phyloP scores from a whole-genome alignment of 208 protist genomes.

The Spongospora subterranea region DNA sequence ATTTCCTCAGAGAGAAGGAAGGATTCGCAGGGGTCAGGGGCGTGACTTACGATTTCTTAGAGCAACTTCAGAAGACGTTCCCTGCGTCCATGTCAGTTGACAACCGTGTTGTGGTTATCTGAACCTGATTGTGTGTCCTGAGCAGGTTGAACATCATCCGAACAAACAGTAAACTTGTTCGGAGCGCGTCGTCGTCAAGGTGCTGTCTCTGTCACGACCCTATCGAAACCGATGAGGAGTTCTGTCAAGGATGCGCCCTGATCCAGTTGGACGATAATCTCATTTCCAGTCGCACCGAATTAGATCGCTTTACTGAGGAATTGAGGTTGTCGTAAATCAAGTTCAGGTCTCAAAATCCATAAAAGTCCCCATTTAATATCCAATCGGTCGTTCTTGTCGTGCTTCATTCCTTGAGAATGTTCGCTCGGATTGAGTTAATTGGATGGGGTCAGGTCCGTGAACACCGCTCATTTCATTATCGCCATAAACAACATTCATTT shows the following conservation, averaged over 20 bases:
- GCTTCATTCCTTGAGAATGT: too few relatives aligned
- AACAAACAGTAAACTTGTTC: not conserved
- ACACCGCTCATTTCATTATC: too few relatives aligned
- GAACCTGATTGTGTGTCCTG: not conserved
- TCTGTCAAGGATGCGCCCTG: not conserved
- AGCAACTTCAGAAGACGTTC: not conserved
- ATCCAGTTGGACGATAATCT: too few relatives aligned
- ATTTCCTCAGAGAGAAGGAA: not conserved
- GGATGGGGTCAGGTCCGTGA: too few relatives aligned
- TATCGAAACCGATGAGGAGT: not conserved
- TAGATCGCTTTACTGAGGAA: too few relatives aligned
- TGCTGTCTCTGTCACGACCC: not conserved
- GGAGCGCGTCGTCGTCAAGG: not conserved
- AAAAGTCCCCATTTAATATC: too few relatives aligned
- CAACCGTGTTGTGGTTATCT: not conserved
- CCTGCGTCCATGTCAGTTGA: not conserved
- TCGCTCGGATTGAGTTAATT: too few relatives aligned
- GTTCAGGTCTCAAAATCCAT: too few relatives aligned
- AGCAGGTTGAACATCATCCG: conserved; percentile 39
- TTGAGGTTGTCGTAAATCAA: too few relatives aligned
- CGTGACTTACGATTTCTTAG: not conserved
- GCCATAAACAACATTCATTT: too few relatives aligned
- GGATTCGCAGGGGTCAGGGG: not conserved
- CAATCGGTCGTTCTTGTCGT: too few relatives aligned
- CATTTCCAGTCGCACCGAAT: too few relatives aligned